Evolutionary conservation across 768 basidiomycete genomes (phyloP).

Genomic region (Rhizopogon rudus): DNA sequence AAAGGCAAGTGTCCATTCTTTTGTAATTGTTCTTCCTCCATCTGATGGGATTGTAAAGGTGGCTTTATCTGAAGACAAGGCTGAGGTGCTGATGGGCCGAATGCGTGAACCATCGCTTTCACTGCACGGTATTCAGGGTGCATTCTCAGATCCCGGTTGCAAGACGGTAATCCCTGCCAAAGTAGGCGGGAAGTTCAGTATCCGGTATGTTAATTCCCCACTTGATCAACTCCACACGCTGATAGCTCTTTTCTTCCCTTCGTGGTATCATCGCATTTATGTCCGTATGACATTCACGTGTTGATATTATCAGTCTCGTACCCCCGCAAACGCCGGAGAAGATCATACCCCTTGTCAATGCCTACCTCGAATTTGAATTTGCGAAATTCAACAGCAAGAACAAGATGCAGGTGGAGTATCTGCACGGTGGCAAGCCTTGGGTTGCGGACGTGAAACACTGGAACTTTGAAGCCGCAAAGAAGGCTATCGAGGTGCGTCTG

Average conservation of each 20-base stretch:
- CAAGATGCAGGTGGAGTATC: slow-evolving; percentile 61
- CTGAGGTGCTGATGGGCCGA: slow-evolving; percentile 80
- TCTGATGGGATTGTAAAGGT: slow-evolving; percentile 28
- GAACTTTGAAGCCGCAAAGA: slow-evolving; percentile 88
- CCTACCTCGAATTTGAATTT: slow-evolving; percentile 75
- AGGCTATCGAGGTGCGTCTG: slow-evolving; percentile 65
- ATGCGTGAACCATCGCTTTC: slow-evolving; percentile 90
- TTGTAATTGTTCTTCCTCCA: neutral
- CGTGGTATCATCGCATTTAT: neutral
- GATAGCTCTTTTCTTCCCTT: neutral
- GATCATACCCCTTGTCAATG: slow-evolving; percentile 64
- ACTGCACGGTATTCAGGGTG: slow-evolving; percentile 94
- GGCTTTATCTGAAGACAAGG: slow-evolving; percentile 74
- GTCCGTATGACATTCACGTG: neutral
- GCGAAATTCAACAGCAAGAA: slow-evolving; percentile 84
- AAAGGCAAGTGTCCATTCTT: slow-evolving; percentile 14
- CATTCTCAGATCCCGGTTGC: slow-evolving; percentile 75
- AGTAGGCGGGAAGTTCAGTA: slow-evolving; percentile 89
- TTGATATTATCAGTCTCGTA: slow-evolving; percentile 49
- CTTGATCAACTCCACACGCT: neutral
- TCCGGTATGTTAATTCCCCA: slow-evolving; percentile 51
- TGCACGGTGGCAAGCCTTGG: slow-evolving; percentile 90
- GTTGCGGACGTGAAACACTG: slow-evolving; percentile 81
- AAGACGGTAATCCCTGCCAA: slow-evolving; percentile 96
- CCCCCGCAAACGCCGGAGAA: slow-evolving; percentile 81